A percentile compares a stretch with the other conserved stretches of the same genome.
Evolutionary conservation across 352 stramenopile species (phyloP).

Genomic region (Pythium volutum): DNA sequence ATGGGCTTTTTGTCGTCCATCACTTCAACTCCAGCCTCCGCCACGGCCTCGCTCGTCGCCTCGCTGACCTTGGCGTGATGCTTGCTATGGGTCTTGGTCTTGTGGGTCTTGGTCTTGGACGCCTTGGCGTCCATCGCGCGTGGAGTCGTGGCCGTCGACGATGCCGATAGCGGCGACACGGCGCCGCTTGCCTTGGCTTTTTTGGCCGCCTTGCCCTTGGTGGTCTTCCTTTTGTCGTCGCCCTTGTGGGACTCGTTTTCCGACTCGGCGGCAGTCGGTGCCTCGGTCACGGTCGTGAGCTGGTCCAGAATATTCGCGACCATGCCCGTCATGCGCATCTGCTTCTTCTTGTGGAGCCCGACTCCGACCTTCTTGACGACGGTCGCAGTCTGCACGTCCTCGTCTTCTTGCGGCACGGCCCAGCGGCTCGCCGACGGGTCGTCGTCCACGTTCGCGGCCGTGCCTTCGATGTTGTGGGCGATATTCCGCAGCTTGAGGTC

Average conservation of each 20-base stretch:
- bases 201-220: constrained; percentile 13
- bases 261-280: constrained; percentile 8
- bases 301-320: constrained; percentile 58
- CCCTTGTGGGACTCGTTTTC: constrained; percentile 17
- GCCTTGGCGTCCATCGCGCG: not conserved
- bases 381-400: constrained; percentile 21
- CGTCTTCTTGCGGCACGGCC: constrained; percentile 34
- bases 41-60: not conserved
- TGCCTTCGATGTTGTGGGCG: constrained; percentile 81
- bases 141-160: constrained; percentile 4
- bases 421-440: constrained; percentile 37
- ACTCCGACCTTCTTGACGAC: constrained; percentile 51
- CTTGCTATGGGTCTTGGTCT: constrained; percentile 4
- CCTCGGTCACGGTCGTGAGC: constrained; percentile 23
- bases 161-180: not conserved
- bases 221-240: constrained; percentile 17
- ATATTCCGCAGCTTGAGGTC: constrained; percentile 77
- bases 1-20: not conserved
- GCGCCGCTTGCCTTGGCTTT: not conserved
- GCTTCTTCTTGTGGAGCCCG: constrained; percentile 41
- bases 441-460: constrained; percentile 57
- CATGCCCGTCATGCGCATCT: constrained; percentile 58
- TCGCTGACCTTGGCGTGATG: not conserved
- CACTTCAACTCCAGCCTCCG: not conserved
- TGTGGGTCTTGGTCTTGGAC: constrained; percentile 9